These are phyloP conservation scores for Colletotrichum eleusines DNA, from an alignment of 2,329 filamentous ascomycete species.

Conservation along the genomic window DNA sequence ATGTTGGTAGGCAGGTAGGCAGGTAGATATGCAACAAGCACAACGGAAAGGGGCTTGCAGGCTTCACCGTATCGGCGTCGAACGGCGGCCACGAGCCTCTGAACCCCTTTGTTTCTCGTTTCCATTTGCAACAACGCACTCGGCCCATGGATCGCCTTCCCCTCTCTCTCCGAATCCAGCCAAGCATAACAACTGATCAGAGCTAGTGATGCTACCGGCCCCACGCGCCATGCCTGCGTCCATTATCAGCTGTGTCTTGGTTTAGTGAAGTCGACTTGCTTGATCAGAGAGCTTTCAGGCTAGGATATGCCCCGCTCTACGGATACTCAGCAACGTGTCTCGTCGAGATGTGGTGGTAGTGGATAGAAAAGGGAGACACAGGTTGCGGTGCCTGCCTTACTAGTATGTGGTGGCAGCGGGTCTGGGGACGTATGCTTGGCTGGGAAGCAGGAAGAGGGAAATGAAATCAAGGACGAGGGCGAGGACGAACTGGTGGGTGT, in stretches of 20 bases:
- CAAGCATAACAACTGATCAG: neutral
- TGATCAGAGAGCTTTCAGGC: neutral
- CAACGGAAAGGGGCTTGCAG: neutral
- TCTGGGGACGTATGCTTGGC: neutral
- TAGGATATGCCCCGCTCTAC: slow-evolving; percentile 3
- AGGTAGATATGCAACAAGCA: neutral
- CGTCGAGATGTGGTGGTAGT: slow-evolving; percentile 2
- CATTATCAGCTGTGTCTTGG: neutral
- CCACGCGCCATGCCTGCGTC: slow-evolving; percentile 5
- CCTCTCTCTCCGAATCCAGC: neutral
- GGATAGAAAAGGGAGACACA: neutral
- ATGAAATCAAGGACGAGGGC: slow-evolving; percentile 1
- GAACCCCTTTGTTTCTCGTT: slow-evolving; percentile 25
- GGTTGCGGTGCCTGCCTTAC: neutral
- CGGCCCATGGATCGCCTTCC: neutral
- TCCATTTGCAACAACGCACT: neutral
- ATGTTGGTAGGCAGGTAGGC: too few relatives aligned
- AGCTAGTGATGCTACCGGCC: neutral
- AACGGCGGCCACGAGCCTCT: slow-evolving; percentile 8
- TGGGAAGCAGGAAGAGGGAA: neutral
- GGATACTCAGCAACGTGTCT: slow-evolving; percentile 20
- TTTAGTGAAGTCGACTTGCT: slow-evolving; percentile 12
- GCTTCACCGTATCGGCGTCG: slow-evolving; percentile 3
- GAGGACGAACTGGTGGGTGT: neutral
- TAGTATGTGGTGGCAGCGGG: neutral